Evolutionary conservation across 1,284 basidiomycete species (phyloP), one percentile per base, ranked within the genome.

Genomic region (Papiliotrema nemorosa): DNA sequence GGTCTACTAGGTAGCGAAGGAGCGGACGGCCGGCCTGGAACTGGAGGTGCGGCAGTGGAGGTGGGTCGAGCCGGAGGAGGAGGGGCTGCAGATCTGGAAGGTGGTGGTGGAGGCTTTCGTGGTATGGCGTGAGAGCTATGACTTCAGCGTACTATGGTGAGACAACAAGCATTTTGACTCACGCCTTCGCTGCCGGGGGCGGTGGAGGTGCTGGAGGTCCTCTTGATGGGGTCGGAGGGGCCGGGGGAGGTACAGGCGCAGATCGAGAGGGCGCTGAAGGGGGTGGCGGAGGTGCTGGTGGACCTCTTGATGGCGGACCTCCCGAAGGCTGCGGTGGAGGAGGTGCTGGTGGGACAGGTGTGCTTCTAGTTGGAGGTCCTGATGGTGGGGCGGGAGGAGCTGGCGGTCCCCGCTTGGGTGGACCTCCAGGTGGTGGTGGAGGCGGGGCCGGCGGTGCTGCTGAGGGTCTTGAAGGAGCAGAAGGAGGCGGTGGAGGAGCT

Each of bases 201-300:
- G n/a, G n/a, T 22, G 22, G 43, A 35, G 37, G 50, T 25, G 29
- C 24, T 20, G 35, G 48, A 36, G 38, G 38, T 38, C 21, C 50
- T n/a, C 51, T 39, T 26, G 49, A 51, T 21, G 64, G 58, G 16
- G 55, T 45, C 6, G 57, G 48, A 12, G 53, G 46, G 18, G 57
- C 46, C 5, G 54, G 41, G 21, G 52, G 51, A 25, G 55, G 34
- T 36, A 81, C 78, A 2, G 52, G 24, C 53, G 79, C 82, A 2
- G 86, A 85, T 43, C 88, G 77, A 1, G 79, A 73, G 1, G 87
- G 87, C 2, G 86, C 40, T 21, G 76, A 73, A 36, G 81, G 78
- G 3, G 52, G 34, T 53, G 79, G 82, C 2, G 87, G 85, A 41
- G 88, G 77, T 1, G 79, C 73, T 2, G 87, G 87, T 2, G 86